These are phyloP conservation scores for Ophiocordyceps camponoti-leonardi DNA, from an alignment of 2,329 filamentous ascomycete genomes.

Conservation along the genomic window DNA sequence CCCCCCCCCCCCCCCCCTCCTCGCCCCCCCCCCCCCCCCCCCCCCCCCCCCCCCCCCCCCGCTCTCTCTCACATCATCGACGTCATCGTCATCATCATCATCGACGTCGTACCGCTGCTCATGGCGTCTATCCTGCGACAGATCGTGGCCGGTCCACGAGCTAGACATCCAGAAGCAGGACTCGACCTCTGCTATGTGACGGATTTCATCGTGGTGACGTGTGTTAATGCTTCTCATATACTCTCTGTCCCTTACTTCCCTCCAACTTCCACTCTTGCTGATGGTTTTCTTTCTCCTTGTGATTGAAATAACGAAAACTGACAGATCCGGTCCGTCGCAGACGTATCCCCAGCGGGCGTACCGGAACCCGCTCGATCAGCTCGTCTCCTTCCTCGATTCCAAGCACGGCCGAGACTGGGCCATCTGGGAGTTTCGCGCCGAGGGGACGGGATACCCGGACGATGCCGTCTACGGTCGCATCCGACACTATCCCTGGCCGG, in stretches of 20 bases:
- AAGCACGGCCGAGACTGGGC: conserved; percentile 76
- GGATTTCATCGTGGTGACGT: conserved; percentile 53
- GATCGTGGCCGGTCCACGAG: conserved; percentile 75
- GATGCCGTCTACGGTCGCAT: conserved; percentile 72
- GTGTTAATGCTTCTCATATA: conserved; percentile 7
- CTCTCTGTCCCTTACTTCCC: no score
- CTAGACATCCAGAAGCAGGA: conserved; percentile 69
- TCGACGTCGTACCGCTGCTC: neutral
- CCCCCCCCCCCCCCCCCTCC: neutral
- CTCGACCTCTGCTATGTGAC: conserved; percentile 95
- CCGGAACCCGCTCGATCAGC: conserved; percentile 75
- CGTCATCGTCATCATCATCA: no score
- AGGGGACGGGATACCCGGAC: conserved; percentile 92
- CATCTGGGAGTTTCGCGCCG: conserved; percentile 95
- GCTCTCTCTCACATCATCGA: neutral
- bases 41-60: neutral
- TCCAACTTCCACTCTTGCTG: neutral
- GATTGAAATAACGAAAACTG: neutral
- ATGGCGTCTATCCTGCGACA: conserved; percentile 73
- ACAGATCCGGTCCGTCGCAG: conserved; percentile 73
- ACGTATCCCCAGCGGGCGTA: conserved; percentile 86
- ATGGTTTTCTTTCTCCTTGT: neutral
- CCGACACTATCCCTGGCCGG: conserved; percentile 87
- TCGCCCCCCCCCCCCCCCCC: neutral
- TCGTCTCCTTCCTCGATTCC: conserved; percentile 74